These are phyloP conservation scores for Colletotrichum sp. DNA, from an alignment of 2,329 filamentous ascomycete genomes.

Conservation along the genomic window DNA sequence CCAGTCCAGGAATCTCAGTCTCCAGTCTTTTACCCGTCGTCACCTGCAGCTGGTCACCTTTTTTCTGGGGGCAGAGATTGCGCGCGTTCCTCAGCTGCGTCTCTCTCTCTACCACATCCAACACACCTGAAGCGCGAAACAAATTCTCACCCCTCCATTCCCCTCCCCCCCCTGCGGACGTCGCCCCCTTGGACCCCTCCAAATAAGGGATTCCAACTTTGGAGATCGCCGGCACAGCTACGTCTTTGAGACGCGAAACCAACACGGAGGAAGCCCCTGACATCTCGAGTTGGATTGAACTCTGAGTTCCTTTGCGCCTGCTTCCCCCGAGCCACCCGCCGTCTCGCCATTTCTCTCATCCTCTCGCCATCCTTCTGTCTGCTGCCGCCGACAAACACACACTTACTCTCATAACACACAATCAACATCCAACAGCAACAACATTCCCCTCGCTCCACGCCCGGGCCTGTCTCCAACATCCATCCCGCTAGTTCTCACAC, in stretches of 20 bases:
- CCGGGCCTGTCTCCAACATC: not conserved
- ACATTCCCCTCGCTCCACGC: not conserved
- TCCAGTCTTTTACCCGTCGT: not conserved
- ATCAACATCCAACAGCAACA: not conserved
- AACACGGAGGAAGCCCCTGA: conserved; percentile 20
- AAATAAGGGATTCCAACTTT: conserved; percentile 20
- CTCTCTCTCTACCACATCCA: not conserved
- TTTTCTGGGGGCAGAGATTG: not conserved
- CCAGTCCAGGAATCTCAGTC: not conserved
- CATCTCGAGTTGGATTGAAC: conserved; percentile 19
- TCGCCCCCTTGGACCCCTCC: conserved; percentile 17
- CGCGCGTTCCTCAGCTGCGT: conserved; percentile 13
- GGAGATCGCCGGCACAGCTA: conserved; percentile 16
- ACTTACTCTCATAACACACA: not conserved
- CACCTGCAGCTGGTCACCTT: not conserved
- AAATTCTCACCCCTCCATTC: conserved; percentile 19
- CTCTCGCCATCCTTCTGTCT: not conserved
- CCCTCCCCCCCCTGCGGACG: conserved; percentile 1
- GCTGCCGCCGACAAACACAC: not conserved
- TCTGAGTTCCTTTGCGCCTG: not conserved
- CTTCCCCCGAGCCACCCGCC: not conserved
- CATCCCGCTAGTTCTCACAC: conserved; percentile 1
- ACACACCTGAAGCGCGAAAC: conserved; percentile 21
- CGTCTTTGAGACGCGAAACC: conserved; percentile 21
- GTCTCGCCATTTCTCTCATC: not conserved